Evolutionary conservation across 805 yeast genomes (phyloP), one percentile per base, ranked within the genome.

Genomic region (Candida easanensis): DNA sequence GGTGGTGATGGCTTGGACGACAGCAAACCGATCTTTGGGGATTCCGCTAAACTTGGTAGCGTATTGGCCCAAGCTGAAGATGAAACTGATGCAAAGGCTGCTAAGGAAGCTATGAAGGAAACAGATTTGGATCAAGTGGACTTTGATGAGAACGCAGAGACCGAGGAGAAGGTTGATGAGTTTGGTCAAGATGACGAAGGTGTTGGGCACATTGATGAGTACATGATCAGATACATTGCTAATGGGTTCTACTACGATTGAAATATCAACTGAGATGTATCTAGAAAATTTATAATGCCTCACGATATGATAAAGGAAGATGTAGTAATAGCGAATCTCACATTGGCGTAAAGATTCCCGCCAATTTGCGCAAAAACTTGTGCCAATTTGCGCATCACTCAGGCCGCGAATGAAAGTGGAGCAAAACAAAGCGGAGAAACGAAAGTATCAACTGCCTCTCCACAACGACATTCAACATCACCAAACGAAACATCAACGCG

Each of bases 11-110:
- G 57, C 21, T 46, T 50, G 33, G 65, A 56, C 18, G 62, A 54
- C n/a, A 56, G 62, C 7, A 65, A 63, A 53, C 61, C 53, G 39
- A 48, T 54, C 53, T 58, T 51, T 62, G 65, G 50, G 51, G 71
- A 41, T 61, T 28, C 63, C 41, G 31, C 73, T 50, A 50, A 71
- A 57, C 61, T 82, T 42, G 84, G 76, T 36, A 79, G 71, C 44
- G 79, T 81, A 4, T 70, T 91, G 50, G 95, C 95, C 1, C 88
- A 86, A 60, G 98, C 96, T 0, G 99, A 93, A 66, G 99, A 93
- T 61, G 97, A 81, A 36, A 97, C 85, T 33, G 95, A 86, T 65
- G 79, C 88, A 11, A 79, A 77, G 9, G 99, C 99, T 3, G 98
- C 97, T 0, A 84, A 76, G 51, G 80, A 78, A 33, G 99, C 98